Evolutionary conservation across 306 rosid genomes (phyloP), one percentile per base, ranked within the genome.

Genomic region (Fagus crenata): DNA sequence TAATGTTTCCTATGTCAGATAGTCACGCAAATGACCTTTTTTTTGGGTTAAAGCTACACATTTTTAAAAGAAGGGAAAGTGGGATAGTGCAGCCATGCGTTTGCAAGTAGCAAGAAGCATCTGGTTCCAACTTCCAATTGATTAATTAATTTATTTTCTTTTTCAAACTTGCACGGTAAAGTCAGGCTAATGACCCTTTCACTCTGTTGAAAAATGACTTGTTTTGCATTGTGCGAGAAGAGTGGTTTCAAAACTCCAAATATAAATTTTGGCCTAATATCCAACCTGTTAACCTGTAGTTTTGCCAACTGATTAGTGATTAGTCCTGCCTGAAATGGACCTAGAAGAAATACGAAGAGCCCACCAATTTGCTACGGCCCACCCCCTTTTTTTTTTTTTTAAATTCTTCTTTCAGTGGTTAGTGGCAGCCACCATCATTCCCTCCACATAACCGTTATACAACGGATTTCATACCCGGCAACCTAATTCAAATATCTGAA

Each of bases 391-490:
- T 46, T 46, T 41, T 42, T 9, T 46, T 46, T 13, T 9, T 46
- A 46, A 46, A 46, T 46, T 46, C 51, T 9, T 9, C 11, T 46
- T 2, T 46, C 51, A 8, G 51, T 46, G 51, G 14, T 46, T 7
- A 46, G 11, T 46, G 1, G 51, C 75, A 55, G 46, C 80, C 75
- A 81, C 68, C 83, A 43, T 22, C 46, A 12, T 43, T 54, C 41
- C 9, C 68, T 5, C 53, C n/a, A 60, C 69, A 67, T 75, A 86
- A 78, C 96, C 98, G 98, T 90, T 92, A 76, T 15, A 5, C 92
- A 92, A 90, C 97, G 96, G 95, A 84, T 82, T 81, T 61, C 80
- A 77, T 78, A 76, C 89, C 96, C 95, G 95, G 95, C 82, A 84
- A 86, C 81, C 73, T 81, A 84, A 85, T 90, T 94, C 96, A 87